Base-by-base conservation (phyloP, 2,329 filamentous ascomycete genomes). In the Cytospora leucostoma region DNA sequence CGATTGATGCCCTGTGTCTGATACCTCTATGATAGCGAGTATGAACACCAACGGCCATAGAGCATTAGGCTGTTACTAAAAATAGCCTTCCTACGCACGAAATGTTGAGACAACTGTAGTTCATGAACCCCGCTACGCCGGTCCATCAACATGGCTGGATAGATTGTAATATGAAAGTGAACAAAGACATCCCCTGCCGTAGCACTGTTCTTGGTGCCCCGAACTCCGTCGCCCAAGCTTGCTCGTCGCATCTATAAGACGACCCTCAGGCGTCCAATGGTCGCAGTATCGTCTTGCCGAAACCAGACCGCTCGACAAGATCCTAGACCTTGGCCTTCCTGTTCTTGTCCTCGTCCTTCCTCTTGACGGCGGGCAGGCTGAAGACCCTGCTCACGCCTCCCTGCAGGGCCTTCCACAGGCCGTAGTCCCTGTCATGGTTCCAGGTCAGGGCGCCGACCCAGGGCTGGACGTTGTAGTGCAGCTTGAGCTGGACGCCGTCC, bases 381-480 rank as follows among this genome's bases (percentile, higher is more conserved):
- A 93, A 93, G 34, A 73, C 73, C 68, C 85, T 80, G 72, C 87
- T 91, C 68, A 83, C 73, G n/a, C 88, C 89, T 6, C 85, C 87
- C 69, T 81, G 79, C 66, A 93, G 71, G 60, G 79, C 81, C 77
- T 87, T 83, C 91, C 91, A 93, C 56, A 78, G 74, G 11, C 84
- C 84, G 62, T 84, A 75, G 67, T 84, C 80, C 50, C 73, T 69
- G 67, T 81, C 75, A 67, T 86, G 81, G 71, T 90, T 89, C 95
- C 95, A 99, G 50, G 90, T 90, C 75, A 98, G 77, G 59, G 89
- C 78, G 15, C 95, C 95, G 12, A 99, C 92, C 92, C 94, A 98
- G 37, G 95, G 95, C 81, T 99, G 95, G 65, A 98, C 90, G 78
- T 98, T 98, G 87, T 96, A 99, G 73, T 95, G 89, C 59, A 98